These are phyloP conservation scores for Colletotrichum euphorbiae DNA, from an alignment of 2,329 filamentous ascomycete genomes.

Conservation along the genomic window DNA sequence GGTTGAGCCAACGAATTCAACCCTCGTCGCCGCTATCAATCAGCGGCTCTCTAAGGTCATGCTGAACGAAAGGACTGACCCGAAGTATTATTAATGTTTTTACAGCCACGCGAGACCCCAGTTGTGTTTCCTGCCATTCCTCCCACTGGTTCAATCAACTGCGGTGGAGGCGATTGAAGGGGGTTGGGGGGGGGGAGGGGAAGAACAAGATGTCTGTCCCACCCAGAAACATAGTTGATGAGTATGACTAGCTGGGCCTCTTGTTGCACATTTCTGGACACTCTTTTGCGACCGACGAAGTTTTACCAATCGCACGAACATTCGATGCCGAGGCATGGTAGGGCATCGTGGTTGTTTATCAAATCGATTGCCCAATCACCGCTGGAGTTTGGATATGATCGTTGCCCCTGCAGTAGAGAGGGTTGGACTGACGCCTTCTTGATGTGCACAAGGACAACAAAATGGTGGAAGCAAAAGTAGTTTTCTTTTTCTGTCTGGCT, in stretches of 20 bases:
- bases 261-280: background rate
- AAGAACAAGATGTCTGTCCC: no score
- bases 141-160: no score
- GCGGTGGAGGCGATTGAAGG: no score
- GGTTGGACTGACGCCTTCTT: no score
- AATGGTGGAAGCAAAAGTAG: no score
- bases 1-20: background rate
- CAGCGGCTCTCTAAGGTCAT: background rate
- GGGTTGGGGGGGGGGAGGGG: no score
- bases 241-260: background rate
- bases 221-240: background rate
- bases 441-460: no score
- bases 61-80: background rate
- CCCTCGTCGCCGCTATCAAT: background rate
- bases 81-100: background rate
- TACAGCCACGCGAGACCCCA: background rate
- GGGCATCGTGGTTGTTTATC: conserved; percentile 38
- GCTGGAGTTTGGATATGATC: background rate
- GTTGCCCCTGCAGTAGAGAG: no score
- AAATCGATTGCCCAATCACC: conserved; percentile 14
- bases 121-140: background rate
- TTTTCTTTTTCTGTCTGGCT: conserved; percentile 40
- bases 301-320: conserved; percentile 1
- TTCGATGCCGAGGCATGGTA: conserved; percentile 39
- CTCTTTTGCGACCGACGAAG: conserved; percentile 14